Evolutionary conservation across 2,329 filamentous ascomycete species (phyloP).

Genomic region (Alternaria angustiovoidea): DNA sequence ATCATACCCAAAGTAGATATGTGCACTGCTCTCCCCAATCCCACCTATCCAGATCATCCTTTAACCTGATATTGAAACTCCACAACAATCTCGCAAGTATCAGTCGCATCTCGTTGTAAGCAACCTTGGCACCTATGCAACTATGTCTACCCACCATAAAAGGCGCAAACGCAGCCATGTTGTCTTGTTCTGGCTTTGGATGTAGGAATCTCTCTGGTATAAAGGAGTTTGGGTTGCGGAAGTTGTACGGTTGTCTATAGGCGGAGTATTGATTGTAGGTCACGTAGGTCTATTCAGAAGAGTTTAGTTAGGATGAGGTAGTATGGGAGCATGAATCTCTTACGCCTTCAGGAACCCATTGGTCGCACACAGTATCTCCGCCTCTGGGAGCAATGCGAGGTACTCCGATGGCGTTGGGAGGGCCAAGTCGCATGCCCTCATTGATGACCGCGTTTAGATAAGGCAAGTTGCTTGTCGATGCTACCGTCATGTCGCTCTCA

Average conservation of each 20-base stretch:
- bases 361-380: conserved; percentile 33
- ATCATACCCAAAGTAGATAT: conserved; percentile 33
- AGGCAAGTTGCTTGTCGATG: conserved; percentile 24
- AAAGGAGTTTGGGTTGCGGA: conserved; percentile 40
- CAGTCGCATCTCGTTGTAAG: conserved; percentile 46
- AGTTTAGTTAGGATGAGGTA: background rate
- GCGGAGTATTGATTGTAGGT: conserved; percentile 40
- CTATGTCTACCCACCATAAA: conserved; percentile 38
- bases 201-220: conserved; percentile 47
- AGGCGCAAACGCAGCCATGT: conserved; percentile 33
- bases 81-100: conserved; percentile 52
- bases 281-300: conserved; percentile 34
- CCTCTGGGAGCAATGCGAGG: conserved; percentile 32
- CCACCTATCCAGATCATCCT: conserved; percentile 17
- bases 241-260: conserved; percentile 39
- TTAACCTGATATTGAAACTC: conserved; percentile 46
- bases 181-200: conserved; percentile 26
- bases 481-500: conserved; percentile 34
- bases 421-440: conserved; percentile 48
- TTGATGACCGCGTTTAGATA: conserved; percentile 48
- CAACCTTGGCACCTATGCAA: conserved; percentile 40
- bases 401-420: conserved; percentile 28
- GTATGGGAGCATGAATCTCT: background rate
- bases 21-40: conserved; percentile 37
- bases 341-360: conserved; percentile 35